Conservation (phyloP, 768 basidiomycete genomes). For the Podaxis sp. region DNA sequence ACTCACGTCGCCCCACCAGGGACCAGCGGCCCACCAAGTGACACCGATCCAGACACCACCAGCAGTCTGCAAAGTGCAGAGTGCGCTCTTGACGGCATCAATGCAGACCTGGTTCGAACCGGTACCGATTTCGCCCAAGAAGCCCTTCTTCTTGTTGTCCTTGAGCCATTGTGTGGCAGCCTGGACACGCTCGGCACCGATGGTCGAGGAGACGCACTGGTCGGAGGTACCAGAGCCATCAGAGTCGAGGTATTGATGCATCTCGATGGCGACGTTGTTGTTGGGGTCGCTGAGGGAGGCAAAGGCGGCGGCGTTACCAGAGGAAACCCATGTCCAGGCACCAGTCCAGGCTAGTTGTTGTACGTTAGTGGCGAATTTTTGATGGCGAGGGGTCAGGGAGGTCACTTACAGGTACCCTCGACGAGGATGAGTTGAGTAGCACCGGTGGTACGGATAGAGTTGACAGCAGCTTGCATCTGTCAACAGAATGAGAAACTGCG, state of each 20-base stretch:
- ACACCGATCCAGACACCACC: slow-evolving; percentile 58
- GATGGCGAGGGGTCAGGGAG: too few species aligned
- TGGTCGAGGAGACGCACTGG: slow-evolving; percentile 57
- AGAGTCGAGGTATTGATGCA: slow-evolving; percentile 72
- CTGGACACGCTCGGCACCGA: slow-evolving; percentile 56
- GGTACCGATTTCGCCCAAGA: slow-evolving; percentile 64
- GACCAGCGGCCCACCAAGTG: slow-evolving; percentile 62
- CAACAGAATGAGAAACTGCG: neutral
- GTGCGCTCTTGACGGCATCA: slow-evolving; percentile 50
- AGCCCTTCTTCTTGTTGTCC: slow-evolving; percentile 58
- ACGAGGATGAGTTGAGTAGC: slow-evolving; percentile 58
- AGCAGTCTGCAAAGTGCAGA: slow-evolving; percentile 59
- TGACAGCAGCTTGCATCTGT: slow-evolving; percentile 64
- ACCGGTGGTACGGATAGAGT: slow-evolving; percentile 62
- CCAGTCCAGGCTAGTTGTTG: slow-evolving; percentile 51
- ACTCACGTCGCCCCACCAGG: slow-evolving; percentile 59
- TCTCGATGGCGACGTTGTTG: slow-evolving; percentile 63
- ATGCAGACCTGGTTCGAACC: slow-evolving; percentile 47
- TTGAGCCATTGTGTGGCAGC: slow-evolving; percentile 61
- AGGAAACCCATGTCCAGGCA: slow-evolving; percentile 58
- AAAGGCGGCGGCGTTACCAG: slow-evolving; percentile 57
- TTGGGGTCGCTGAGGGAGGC: slow-evolving; percentile 54
- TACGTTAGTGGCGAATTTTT: neutral
- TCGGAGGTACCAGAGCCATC: slow-evolving; percentile 58
- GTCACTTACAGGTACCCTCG: slow-evolving; percentile 29